A percentile compares a stretch with the other conserved stretches of the same genome.
phyloP scores from a whole-genome alignment of 2,329 filamentous ascomycete genomes.

The Sphaerulina populicola region DNA sequence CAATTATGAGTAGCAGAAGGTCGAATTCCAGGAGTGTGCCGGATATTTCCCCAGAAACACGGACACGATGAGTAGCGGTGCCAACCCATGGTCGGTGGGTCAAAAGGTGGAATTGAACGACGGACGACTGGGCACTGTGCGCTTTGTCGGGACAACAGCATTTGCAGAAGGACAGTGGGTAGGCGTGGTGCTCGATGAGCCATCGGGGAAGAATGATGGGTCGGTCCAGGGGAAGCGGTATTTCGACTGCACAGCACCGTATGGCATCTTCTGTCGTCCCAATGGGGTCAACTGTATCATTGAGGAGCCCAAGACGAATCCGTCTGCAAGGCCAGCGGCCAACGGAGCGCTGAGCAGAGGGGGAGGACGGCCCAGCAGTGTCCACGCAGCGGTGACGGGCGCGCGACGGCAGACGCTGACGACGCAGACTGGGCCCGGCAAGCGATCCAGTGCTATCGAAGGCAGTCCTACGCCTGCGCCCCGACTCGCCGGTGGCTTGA shows the following conservation, averaged over 20 bases:
- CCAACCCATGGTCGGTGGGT: slow-evolving; percentile 42
- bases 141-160: slow-evolving; percentile 69
- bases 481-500: slow-evolving; percentile 45
- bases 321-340: slow-evolving; percentile 21
- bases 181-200: slow-evolving; percentile 75
- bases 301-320: slow-evolving; percentile 23
- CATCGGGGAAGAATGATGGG: slow-evolving; percentile 87
- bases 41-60: neutral
- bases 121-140: slow-evolving; percentile 66
- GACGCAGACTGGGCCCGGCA: slow-evolving; percentile 11
- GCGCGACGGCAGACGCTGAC: slow-evolving; percentile 26
- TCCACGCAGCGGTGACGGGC: slow-evolving; percentile 28
- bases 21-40: slow-evolving; percentile 1
- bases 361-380: slow-evolving; percentile 37
- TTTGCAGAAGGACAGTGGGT: slow-evolving; percentile 83
- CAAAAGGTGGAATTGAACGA: slow-evolving; percentile 73
- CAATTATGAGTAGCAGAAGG: slow-evolving; percentile 10
- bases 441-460: slow-evolving; percentile 44
- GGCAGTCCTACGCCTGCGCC: slow-evolving; percentile 64
- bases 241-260: slow-evolving; percentile 63
- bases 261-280: slow-evolving; percentile 83
- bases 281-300: slow-evolving; percentile 52
- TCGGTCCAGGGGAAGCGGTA: slow-evolving; percentile 80
- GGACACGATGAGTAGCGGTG: slow-evolving; percentile 26
- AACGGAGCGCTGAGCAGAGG: slow-evolving; percentile 31